Percentiles rank a stretch among this genome's conserved stretches.
phyloP scores from a whole-genome alignment of 805 yeast species.

The Debaryomyces hansenii region DNA sequence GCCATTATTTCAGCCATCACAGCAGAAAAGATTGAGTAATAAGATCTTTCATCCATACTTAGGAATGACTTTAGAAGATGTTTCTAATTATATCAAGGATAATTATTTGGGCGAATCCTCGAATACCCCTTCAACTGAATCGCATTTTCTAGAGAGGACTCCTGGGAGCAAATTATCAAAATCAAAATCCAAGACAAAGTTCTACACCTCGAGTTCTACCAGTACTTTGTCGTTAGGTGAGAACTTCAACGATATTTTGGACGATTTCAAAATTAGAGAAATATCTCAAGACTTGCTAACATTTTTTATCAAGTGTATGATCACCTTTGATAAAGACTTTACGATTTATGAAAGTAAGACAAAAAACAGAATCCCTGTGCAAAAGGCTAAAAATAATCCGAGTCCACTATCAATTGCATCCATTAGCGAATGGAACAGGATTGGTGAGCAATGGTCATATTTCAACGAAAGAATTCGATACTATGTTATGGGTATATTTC shows the following conservation, averaged over 20 bases:
- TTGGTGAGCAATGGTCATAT: constrained; percentile 25
- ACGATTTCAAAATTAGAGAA: constrained; percentile 28
- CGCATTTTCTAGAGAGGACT: background rate
- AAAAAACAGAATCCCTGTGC: background rate
- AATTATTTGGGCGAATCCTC: constrained; percentile 10
- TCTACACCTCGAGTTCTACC: constrained; percentile 10
- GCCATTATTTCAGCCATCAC: constrained; percentile 27
- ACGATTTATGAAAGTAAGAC: constrained; percentile 1
- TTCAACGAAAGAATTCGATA: constrained; percentile 27
- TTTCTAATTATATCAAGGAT: constrained; percentile 21
- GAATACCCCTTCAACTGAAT: background rate
- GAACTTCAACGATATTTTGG: constrained; percentile 11
- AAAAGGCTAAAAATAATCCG: constrained; percentile 1
- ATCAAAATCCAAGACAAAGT: constrained; percentile 4
- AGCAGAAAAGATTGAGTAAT: constrained; percentile 19
- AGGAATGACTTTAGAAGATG: constrained; percentile 29
- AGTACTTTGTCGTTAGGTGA: constrained; percentile 11
- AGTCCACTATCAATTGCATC: background rate
- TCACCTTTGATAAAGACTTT: constrained; percentile 21
- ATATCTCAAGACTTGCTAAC: constrained; percentile 26
- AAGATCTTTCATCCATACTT: constrained; percentile 23
- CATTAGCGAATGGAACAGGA: constrained; percentile 19
- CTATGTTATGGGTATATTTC: constrained; percentile 22
- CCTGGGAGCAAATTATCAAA: background rate
- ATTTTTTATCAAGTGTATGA: constrained; percentile 24